Evolutionary conservation across 1,284 basidiomycete genomes (phyloP).

Genomic region (Melampsora occidentalis): DNA sequence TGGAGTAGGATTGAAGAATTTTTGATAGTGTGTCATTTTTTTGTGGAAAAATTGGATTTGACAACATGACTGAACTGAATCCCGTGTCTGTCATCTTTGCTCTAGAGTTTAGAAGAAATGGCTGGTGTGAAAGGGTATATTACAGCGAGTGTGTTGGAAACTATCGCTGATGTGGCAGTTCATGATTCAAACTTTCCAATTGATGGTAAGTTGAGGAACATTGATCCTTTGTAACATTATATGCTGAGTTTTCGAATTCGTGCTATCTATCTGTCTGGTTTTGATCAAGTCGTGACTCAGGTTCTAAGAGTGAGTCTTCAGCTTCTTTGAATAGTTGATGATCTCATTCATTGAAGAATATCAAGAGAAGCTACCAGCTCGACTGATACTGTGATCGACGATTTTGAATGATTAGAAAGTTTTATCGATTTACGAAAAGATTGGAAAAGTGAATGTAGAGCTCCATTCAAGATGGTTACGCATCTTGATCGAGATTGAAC

Average conservation of each 20-base stretch:
- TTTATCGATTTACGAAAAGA: constrained; percentile 14
- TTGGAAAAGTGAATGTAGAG: neutral
- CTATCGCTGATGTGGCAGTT: constrained; percentile 35
- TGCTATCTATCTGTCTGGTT: neutral
- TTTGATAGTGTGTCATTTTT: neutral
- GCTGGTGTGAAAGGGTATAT: neutral
- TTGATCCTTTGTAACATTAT: no score
- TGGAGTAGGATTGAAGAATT: constrained; percentile 33
- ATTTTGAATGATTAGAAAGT: constrained; percentile 11
- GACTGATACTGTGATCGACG: no score
- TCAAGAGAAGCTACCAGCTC: no score
- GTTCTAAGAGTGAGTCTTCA: neutral
- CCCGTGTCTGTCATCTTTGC: neutral
- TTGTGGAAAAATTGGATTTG: neutral
- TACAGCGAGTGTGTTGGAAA: constrained; percentile 27
- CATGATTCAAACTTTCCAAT: constrained; percentile 20
- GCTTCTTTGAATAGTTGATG: neutral
- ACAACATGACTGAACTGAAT: no score
- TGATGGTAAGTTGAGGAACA: constrained; percentile 1
- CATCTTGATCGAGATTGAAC: constrained; percentile 33
- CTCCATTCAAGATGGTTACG: constrained; percentile 36
- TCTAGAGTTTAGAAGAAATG: neutral
- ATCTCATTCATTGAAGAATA: no score
- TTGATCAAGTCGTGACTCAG: neutral
- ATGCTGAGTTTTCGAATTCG: no score